Base-by-base conservation (phyloP, 2,329 filamentous ascomycete genomes). In the Fusarium xyrophilum region DNA sequence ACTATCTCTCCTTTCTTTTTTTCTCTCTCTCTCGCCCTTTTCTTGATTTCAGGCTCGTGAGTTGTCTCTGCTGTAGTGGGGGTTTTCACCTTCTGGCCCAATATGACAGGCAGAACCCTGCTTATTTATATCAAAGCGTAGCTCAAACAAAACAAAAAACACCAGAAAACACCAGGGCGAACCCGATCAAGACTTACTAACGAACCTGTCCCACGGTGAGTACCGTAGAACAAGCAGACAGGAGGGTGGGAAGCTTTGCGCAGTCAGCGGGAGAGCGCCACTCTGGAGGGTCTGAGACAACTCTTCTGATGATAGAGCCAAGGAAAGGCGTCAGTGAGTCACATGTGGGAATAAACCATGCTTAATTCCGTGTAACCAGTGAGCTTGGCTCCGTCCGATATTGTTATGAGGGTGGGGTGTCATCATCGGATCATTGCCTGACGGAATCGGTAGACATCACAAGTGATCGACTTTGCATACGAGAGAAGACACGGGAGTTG, bases 41-140 rank as follows among this genome's bases (percentile, higher is more conserved):
- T 32, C 36, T 58, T 60, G 30, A n/a, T 44, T 44, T 63, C 53
- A 53, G 38, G 66, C n/a, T 67, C 62, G 73, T 74, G 70, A 62
- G 72, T 73, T 74, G 72, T 68, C 69, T 65, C 48, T 57, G 54
- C 44, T 52, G 51, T 62, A 63, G 72, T 74, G 72, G 71, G 67
- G 62, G 27, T 15, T 39, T 42, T 21, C 2, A 13, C 38, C 28
- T 13, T 53, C 54, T 56, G 48, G 57, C 62, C 61, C 53, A 56
- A 63, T 56, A 25, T 46, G 66, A 63, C 67, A 69, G 67, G 67
- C 62, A 47, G 53, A 56, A 51, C 67, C 67, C 54, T 69, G 67
- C 40, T 63, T 53, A 38, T 47, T 51, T 56, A 51, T 56, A 60
- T 48, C 66, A 39, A 68, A 39, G 52, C 60, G 58, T 28, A 32